Conservation (phyloP, 805 yeast genomes). For the Lachancea sp. region DNA sequence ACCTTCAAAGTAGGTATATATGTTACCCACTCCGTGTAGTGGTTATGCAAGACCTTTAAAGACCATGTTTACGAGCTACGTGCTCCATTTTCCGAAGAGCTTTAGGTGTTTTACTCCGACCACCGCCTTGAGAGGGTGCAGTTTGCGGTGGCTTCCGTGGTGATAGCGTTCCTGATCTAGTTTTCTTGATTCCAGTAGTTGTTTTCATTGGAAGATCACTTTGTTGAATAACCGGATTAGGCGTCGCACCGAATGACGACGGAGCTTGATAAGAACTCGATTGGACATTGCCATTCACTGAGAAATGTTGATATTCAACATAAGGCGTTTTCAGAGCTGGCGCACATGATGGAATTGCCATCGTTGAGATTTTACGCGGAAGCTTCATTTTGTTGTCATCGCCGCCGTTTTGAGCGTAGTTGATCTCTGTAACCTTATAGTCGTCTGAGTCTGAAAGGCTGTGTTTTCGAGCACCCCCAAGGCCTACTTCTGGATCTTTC, state of each 20-base stretch:
- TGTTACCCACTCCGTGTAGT: background rate
- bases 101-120: conserved; percentile 20
- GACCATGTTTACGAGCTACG: conserved; percentile 24
- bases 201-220: background rate
- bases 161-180: conserved; percentile 7
- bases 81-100: conserved; percentile 25
- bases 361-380: too few species aligned
- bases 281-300: background rate
- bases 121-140: background rate
- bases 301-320: background rate
- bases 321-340: background rate
- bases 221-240: background rate
- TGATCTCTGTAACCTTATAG: background rate
- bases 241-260: background rate
- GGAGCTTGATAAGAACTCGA: background rate
- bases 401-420: background rate
- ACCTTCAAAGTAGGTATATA: background rate
- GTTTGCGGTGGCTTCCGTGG: conserved; percentile 1
- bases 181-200: conserved; percentile 6
- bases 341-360: background rate
- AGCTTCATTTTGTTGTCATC: background rate
- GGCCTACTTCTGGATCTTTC: background rate
- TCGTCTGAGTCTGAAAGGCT: background rate
- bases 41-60: conserved; percentile 8
- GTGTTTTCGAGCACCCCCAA: background rate